These are phyloP conservation scores for Stipa capillata DNA, from an alignment of 176 grass and related monocot species.

Conservation along the genomic window DNA sequence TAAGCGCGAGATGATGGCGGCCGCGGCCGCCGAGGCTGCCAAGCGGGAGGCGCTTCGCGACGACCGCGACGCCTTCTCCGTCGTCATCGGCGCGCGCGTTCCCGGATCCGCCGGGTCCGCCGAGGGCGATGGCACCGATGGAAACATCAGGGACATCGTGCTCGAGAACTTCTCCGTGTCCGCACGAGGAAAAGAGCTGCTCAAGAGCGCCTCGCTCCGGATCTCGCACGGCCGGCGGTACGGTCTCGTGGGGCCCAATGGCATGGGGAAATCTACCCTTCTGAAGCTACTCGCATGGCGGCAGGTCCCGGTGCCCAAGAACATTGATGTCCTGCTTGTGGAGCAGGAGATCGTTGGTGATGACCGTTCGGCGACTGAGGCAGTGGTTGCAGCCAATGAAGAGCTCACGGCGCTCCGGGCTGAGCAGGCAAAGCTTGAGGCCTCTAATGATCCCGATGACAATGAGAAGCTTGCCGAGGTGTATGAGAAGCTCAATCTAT, in stretches of 20 bases:
- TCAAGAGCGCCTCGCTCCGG: slow-evolving; percentile 72
- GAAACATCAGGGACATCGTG: slow-evolving; percentile 71
- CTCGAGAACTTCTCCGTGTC: slow-evolving; percentile 87
- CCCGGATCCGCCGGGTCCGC: slow-evolving; percentile 21
- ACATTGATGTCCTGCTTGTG: slow-evolving; percentile 85
- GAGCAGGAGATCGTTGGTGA: slow-evolving; percentile 93
- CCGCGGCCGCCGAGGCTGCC: slow-evolving; percentile 42
- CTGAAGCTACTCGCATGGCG: slow-evolving; percentile 86
- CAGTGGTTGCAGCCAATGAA: slow-evolving; percentile 77
- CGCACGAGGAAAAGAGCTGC: slow-evolving; percentile 81
- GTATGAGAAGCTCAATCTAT: slow-evolving; percentile 78
- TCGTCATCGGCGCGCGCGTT: slow-evolving; percentile 65
- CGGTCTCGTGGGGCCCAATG: slow-evolving; percentile 86
- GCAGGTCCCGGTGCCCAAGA: slow-evolving; percentile 74
- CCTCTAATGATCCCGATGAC: slow-evolving; percentile 40
- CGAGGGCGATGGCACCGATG: slow-evolving; percentile 23
- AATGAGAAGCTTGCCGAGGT: slow-evolving; percentile 58
- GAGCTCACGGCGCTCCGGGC: slow-evolving; percentile 72
- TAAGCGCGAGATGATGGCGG: slow-evolving; percentile 57
- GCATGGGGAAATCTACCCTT: slow-evolving; percentile 89
- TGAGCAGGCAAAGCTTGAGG: slow-evolving; percentile 64
- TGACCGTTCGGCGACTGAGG: slow-evolving; percentile 55
- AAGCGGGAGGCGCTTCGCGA: slow-evolving; percentile 71
- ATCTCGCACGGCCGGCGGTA: slow-evolving; percentile 87
- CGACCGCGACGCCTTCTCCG: slow-evolving; percentile 87